These are phyloP conservation scores for Colletotrichum coccodes DNA, from an alignment of 2,329 filamentous ascomycete genomes.

Conservation along the genomic window DNA sequence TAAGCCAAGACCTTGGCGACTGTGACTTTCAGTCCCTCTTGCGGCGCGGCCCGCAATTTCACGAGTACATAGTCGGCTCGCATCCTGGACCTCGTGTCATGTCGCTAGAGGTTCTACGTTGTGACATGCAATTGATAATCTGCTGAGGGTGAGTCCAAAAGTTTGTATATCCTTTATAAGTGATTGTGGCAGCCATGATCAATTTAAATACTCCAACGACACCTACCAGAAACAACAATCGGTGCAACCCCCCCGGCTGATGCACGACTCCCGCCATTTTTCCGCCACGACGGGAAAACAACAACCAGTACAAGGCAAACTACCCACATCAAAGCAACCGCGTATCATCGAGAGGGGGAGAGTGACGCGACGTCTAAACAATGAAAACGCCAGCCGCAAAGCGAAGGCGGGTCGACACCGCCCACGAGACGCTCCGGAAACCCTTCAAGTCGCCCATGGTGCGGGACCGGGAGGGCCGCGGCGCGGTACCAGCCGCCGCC, in stretches of 20 bases:
- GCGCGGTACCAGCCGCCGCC: not conserved
- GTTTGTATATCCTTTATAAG: not conserved
- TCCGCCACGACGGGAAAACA: too few relatives aligned
- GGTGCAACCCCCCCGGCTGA: too few relatives aligned
- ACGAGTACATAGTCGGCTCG: not conserved
- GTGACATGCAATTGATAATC: not conserved
- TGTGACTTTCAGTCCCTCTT: not conserved
- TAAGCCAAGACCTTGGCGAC: slow-evolving; percentile 10
- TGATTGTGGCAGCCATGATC: not conserved
- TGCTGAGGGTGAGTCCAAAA: not conserved
- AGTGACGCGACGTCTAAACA: too few relatives aligned
- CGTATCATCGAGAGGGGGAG: too few relatives aligned
- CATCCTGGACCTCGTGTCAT: not conserved
- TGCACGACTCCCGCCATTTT: too few relatives aligned
- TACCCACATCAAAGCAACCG: too few relatives aligned
- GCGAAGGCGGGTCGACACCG: slow-evolving; percentile 29
- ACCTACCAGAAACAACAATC: not conserved
- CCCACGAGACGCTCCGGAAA: slow-evolving; percentile 32
- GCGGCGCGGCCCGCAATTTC: not conserved
- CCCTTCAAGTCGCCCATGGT: slow-evolving; percentile 33
- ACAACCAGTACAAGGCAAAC: too few relatives aligned
- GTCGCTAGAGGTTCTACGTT: not conserved
- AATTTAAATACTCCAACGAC: not conserved
- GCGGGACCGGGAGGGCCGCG: not conserved
- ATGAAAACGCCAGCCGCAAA: slow-evolving; percentile 32